These are phyloP conservation scores for Corymbia calophylla DNA, from an alignment of 441 rosid species.

Conservation along the genomic window DNA sequence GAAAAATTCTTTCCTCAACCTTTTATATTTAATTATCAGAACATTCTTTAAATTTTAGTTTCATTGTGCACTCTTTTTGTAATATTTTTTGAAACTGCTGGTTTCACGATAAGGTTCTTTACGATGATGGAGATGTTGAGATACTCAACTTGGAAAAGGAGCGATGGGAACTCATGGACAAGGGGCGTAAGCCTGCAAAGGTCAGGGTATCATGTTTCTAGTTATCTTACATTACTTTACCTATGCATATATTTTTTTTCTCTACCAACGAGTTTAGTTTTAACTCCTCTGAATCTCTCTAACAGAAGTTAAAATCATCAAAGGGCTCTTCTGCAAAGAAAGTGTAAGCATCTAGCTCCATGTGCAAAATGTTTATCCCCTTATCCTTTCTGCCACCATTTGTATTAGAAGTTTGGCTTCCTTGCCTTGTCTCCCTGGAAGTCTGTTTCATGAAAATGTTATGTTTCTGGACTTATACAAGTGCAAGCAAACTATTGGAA, in stretches of 20 bases:
- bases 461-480: not conserved
- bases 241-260: not conserved
- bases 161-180: constrained; percentile 84
- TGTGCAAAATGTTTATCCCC: not conserved
- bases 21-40: not conserved
- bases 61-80: not conserved
- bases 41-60: not conserved
- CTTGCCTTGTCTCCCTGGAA: not conserved
- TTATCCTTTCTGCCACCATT: not conserved
- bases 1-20: not conserved
- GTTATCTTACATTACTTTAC: not conserved
- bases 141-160: constrained; percentile 86
- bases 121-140: constrained; percentile 97
- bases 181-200: constrained; percentile 61
- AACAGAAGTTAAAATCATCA: constrained; percentile 53
- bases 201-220: constrained; percentile 23
- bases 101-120: constrained; percentile 51
- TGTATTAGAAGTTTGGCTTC: not conserved
- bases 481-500: not conserved
- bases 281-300: constrained; percentile 17
- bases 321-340: constrained; percentile 34
- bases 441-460: not conserved
- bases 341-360: constrained; percentile 38
- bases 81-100: not conserved
- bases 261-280: not conserved